Evolutionary conservation across 345 rosid species (phyloP).

Genomic region (Anastatica hierochuntica): DNA sequence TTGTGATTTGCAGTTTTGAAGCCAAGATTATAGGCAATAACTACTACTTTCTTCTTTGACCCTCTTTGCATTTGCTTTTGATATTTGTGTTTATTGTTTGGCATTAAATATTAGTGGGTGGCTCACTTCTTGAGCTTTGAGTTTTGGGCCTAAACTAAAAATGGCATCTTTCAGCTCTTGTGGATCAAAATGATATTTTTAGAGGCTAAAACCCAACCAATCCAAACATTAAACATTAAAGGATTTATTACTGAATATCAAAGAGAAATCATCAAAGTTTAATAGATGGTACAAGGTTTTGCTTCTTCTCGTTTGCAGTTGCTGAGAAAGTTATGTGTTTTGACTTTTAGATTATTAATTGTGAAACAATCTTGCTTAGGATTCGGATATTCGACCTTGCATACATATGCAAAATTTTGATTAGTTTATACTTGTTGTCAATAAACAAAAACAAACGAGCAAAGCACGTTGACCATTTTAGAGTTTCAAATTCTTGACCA

Average conservation of each 20-base stretch:
- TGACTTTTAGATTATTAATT: constrained; percentile 16
- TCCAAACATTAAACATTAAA: neutral
- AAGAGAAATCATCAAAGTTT: constrained; percentile 6
- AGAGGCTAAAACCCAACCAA: neutral
- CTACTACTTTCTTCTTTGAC: neutral
- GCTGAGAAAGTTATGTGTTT: constrained; percentile 8
- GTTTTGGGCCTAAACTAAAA: constrained; percentile 5
- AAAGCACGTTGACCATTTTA: constrained; percentile 8
- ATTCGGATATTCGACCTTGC: constrained; percentile 22
- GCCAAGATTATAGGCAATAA: constrained; percentile 6
- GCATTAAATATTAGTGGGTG: neutral
- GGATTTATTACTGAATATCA: neutral
- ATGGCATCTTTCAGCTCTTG: neutral
- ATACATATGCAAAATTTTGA: constrained; percentile 3
- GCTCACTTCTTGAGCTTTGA: neutral
- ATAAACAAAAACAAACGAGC: constrained; percentile 10
- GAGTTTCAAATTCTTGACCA: constrained; percentile 2
- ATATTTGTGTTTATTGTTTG: neutral
- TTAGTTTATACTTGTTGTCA: constrained; percentile 10
- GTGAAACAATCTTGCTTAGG: constrained; percentile 1
- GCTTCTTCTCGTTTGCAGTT: neutral
- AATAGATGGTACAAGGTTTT: constrained; percentile 1
- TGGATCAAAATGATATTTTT: neutral
- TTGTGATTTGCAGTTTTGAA: constrained; percentile 2
- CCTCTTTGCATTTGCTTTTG: neutral